Percentiles rank a stretch among this genome's conserved stretches.
phyloP scores from a whole-genome alignment of 2,329 filamentous ascomycete species.

The Rutstroemia sydowiana region DNA sequence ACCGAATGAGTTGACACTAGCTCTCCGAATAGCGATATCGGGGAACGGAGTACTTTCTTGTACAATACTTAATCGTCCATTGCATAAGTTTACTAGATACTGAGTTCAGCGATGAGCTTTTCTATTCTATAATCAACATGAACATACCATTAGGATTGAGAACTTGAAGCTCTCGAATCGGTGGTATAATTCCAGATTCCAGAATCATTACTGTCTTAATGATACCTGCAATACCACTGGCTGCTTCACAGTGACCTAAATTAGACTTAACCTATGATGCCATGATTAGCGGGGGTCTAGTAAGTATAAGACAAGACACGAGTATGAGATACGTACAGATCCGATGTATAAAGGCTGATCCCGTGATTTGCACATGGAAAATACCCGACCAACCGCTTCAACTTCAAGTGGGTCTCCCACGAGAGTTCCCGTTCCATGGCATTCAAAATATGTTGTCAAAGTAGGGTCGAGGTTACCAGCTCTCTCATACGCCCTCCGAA shows the following conservation, averaged over 20 bases:
- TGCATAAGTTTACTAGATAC: background rate
- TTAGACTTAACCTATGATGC: background rate
- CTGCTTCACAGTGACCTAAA: constrained; percentile 5
- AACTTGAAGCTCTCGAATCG: background rate
- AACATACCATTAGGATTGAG: background rate
- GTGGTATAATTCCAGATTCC: background rate
- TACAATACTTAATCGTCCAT: background rate
- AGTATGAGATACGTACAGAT: background rate
- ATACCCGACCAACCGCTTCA: constrained; percentile 9
- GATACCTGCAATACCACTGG: background rate
- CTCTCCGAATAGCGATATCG: constrained; percentile 23
- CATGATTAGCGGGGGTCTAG: too few species aligned
- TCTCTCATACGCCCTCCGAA: constrained; percentile 6
- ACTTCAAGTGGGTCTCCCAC: constrained; percentile 15
- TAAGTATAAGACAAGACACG: background rate
- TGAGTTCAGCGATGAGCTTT: too few species aligned
- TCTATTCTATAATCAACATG: too few species aligned
- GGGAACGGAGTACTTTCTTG: background rate
- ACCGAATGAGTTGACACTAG: background rate
- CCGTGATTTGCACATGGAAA: background rate
- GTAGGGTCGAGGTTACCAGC: background rate
- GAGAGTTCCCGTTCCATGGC: constrained; percentile 16
- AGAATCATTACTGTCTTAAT: background rate
- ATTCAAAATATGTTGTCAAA: constrained; percentile 18
- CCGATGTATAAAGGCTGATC: background rate